Evolutionary conservation across 2,329 filamentous ascomycete species (phyloP).

Genomic region (Tolypocladium inflatum): DNA sequence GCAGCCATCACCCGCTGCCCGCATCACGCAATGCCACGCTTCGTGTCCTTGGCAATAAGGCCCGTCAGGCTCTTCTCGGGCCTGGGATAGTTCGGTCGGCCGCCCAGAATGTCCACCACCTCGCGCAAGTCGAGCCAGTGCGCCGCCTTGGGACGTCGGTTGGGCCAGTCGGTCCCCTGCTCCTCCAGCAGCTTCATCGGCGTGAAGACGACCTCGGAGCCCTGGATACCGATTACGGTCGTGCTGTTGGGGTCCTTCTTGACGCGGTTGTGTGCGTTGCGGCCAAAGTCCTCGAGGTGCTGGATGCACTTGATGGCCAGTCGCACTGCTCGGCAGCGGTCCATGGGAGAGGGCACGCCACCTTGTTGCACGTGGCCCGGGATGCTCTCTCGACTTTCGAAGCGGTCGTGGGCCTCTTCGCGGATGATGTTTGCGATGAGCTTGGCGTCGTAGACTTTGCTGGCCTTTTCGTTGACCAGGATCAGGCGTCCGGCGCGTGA

Average conservation of each 20-base stretch:
- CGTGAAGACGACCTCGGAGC: conserved; percentile 80
- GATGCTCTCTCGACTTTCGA: conserved; percentile 85
- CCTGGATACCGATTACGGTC: conserved; percentile 84
- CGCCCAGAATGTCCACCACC: conserved; percentile 76
- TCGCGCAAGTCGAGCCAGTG: conserved; percentile 78
- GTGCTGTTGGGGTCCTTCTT: conserved; percentile 64
- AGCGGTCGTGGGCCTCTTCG: conserved; percentile 83
- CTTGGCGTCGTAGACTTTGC: conserved; percentile 81
- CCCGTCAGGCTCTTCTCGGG: conserved; percentile 43
- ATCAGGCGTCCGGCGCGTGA: conserved; percentile 88
- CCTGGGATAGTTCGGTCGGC: conserved; percentile 46
- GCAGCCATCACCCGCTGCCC: not conserved
- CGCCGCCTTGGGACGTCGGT: conserved; percentile 72
- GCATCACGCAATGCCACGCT: conserved; percentile 35
- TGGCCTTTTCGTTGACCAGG: conserved; percentile 92
- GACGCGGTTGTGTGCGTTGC: conserved; percentile 56
- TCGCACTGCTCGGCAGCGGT: conserved; percentile 82
- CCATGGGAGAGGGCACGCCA: conserved; percentile 88
- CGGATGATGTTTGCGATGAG: conserved; percentile 93
- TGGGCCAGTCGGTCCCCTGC: conserved; percentile 85
- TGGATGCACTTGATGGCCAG: conserved; percentile 92
- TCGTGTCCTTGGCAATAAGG: conserved; percentile 48
- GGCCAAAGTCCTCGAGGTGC: conserved; percentile 72
- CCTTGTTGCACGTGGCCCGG: conserved; percentile 94
- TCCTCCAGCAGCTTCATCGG: conserved; percentile 73